phyloP scores from a whole-genome alignment of 2,329 filamentous ascomycete genomes.

The Rhexocercosporidium sp. region DNA sequence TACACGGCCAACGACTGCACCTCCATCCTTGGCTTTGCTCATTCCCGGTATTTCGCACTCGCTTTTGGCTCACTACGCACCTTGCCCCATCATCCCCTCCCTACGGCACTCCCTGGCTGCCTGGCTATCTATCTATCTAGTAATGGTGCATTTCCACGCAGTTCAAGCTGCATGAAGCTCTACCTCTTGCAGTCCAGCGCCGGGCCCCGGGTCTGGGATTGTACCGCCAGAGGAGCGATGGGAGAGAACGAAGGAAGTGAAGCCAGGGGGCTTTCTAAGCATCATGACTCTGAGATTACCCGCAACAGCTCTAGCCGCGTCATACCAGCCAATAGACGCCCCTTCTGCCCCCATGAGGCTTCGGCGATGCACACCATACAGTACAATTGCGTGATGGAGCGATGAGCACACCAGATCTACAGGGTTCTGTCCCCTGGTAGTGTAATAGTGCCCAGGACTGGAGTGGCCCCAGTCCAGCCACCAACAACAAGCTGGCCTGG shows the following conservation, averaged over 20 bases:
- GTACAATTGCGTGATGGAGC: conserved; percentile 18
- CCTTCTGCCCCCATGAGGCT: conserved; percentile 5
- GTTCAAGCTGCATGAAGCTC: conserved; percentile 10
- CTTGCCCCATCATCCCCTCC: neutral
- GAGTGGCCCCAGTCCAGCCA: neutral
- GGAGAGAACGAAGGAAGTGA: neutral
- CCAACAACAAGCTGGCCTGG: conserved; percentile 9
- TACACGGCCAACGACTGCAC: neutral
- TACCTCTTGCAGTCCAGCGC: conserved; percentile 4
- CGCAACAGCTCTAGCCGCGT: conserved; percentile 8
- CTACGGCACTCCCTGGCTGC: neutral
- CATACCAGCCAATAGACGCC: conserved; percentile 9
- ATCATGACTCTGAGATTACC: conserved; percentile 24
- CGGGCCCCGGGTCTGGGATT: neutral
- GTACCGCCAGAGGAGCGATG: neutral
- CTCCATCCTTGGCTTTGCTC: neutral
- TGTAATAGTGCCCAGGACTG: neutral
- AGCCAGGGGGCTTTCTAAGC: conserved; percentile 15
- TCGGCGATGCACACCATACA: conserved; percentile 4
- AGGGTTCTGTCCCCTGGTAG: conserved; percentile 15
- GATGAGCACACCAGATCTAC: conserved; percentile 20
- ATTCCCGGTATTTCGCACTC: neutral
- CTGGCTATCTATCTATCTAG: neutral
- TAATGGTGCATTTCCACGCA: conserved; percentile 6
- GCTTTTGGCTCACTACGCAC: neutral